phyloP scores from a whole-genome alignment of 176 grass and related monocot species.

The Oryza glumipatula region DNA sequence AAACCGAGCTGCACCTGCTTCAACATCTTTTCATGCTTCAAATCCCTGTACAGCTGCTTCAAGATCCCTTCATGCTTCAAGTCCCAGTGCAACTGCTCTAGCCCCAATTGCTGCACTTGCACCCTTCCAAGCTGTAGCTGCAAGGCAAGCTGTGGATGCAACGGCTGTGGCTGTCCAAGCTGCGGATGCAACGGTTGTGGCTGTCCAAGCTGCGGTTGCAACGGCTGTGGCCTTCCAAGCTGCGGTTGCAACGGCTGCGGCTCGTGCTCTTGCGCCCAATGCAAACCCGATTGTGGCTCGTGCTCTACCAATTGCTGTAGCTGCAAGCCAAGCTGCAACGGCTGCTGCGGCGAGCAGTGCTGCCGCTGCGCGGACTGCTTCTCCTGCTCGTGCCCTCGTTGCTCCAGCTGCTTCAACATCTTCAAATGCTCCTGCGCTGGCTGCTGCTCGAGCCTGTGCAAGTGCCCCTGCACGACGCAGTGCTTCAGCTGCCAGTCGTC shows the following conservation, averaged over 20 bases:
- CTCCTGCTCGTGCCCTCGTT: slow-evolving; percentile 28
- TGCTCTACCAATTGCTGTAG: not conserved
- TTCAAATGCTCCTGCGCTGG: slow-evolving; percentile 13
- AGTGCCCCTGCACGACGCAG: slow-evolving; percentile 28
- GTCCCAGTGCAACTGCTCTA: slow-evolving; percentile 23
- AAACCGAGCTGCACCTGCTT: slow-evolving; percentile 30
- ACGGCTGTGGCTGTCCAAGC: not conserved
- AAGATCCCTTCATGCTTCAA: not conserved
- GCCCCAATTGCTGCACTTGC: slow-evolving; percentile 13
- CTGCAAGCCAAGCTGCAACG: slow-evolving; percentile 18
- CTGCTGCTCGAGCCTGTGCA: slow-evolving; percentile 15
- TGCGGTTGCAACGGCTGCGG: slow-evolving; percentile 14
- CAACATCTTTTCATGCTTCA: slow-evolving; percentile 7
- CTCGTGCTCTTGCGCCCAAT: slow-evolving; percentile 24
- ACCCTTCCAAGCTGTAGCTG: slow-evolving; percentile 28
- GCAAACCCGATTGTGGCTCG: slow-evolving; percentile 24
- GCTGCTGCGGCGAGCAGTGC: slow-evolving; percentile 35
- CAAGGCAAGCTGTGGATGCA: slow-evolving; percentile 38
- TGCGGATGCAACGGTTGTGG: slow-evolving; percentile 23
- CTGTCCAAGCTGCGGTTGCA: no score
- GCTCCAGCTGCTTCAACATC: slow-evolving; percentile 30
- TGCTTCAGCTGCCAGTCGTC: slow-evolving; percentile 41
- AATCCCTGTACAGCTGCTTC: slow-evolving; percentile 6
- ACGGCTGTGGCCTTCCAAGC: no score
- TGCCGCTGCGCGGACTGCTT: slow-evolving; percentile 51